Conservation (phyloP, 176 grass and related monocot species). For the Zoysia japonica region DNA sequence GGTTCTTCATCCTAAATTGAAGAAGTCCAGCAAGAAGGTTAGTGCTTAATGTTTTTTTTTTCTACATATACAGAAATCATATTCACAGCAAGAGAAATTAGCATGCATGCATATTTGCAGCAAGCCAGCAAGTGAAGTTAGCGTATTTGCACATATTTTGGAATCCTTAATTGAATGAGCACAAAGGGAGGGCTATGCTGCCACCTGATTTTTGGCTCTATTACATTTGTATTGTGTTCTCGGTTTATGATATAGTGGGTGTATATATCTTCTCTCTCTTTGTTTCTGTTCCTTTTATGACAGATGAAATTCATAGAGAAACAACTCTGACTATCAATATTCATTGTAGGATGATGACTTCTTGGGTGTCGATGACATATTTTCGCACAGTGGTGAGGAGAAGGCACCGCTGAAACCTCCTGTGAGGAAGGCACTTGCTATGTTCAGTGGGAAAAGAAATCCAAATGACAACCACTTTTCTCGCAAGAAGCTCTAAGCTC, state of each 20-base stretch:
- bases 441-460: slow-evolving; percentile 92
- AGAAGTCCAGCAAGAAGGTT: slow-evolving; percentile 84
- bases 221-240: background rate
- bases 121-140: too few species aligned
- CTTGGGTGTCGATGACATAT: slow-evolving; percentile 66
- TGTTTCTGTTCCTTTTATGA: background rate
- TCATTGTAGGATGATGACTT: slow-evolving; percentile 69
- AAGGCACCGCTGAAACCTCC: slow-evolving; percentile 83
- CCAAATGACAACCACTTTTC: slow-evolving; percentile 98
- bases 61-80: background rate
- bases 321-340: slow-evolving; percentile 9
- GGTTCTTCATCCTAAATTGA: slow-evolving; percentile 75
- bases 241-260: background rate
- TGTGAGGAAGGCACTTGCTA: slow-evolving; percentile 72
- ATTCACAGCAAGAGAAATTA: background rate
- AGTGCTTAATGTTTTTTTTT: slow-evolving; percentile 11
- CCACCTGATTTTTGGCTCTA: background rate
- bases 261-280: background rate
- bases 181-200: background rate
- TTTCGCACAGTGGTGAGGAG: slow-evolving; percentile 68
- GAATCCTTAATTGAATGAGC: background rate
- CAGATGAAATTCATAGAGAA: background rate
- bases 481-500: slow-evolving; percentile 58
- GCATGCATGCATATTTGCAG: background rate
- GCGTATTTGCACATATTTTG: background rate